Evolutionary conservation across 2,329 filamentous ascomycete species (phyloP), one percentile per base, ranked within the genome.

Genomic region (Colletotrichum liriopes): DNA sequence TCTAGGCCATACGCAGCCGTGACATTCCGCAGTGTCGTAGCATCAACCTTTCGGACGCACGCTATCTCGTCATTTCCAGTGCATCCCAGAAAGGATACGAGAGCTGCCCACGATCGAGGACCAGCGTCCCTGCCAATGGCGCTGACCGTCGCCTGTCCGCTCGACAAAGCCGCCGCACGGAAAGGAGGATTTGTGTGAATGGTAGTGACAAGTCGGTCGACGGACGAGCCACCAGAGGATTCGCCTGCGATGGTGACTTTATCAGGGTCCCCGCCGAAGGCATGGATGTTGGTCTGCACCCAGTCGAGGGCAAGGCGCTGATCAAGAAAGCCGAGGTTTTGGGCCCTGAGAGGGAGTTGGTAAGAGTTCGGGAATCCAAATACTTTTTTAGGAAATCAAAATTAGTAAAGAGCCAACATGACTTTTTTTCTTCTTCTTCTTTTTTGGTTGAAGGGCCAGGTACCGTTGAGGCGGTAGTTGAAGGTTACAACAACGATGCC

Each of bases 171-270:
- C 3, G 65, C 61, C 8, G 60, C 71, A 20, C 66, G 66, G 20
- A 65, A 65, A 6, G 55, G 54, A 16, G 54, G 54, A 20, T 61
- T 56, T 16, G 55, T 26, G 14, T 65, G 54, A 11, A 63, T 47
- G 29, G 70, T 54, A 0, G 59, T 64, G 16, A 67, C 29, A 14
- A 72, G 45, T 9, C 54, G 59, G 39, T 67, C 70, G 18, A 90
- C 88, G 0, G 89, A 91, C 47, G 90, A 89, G 0, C 83, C 80
- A 2, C 87, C 87, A 0, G 87, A 86, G 1, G 82, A 84, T 75
- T 91, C 85, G 5, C 90, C 90, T 84, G 86, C 90, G 47, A 92
- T 88, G 0, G 89, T 92, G 5, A 92, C 89, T 71, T 88, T 89
- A 0, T 80, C 78, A 0, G 89, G 87, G 76, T 92, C 90, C 1